Evolutionary conservation across 805 yeast species (phyloP).

Genomic region (Cyberlindnera maritima): DNA sequence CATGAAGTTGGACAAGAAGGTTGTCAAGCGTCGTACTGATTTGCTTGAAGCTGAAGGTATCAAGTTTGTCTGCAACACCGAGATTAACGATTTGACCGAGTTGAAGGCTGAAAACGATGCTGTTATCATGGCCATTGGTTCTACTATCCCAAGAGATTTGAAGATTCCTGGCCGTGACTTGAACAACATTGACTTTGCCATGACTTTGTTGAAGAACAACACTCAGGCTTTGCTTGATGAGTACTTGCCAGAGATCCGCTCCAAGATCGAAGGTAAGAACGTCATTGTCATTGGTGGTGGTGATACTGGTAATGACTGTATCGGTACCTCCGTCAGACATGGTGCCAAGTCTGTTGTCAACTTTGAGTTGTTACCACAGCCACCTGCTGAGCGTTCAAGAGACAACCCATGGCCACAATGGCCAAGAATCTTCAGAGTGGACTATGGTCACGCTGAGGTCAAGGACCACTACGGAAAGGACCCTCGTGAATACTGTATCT

Average conservation of each 20-base stretch:
- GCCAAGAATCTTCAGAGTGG: constrained; percentile 97
- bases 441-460: constrained; percentile 96
- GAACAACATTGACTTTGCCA: constrained; percentile 89
- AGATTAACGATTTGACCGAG: constrained; percentile 80
- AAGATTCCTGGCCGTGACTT: constrained; percentile 91
- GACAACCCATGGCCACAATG: constrained; percentile 99
- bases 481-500: constrained; percentile 94
- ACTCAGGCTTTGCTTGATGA: constrained; percentile 86
- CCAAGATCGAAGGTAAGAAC: constrained; percentile 74
- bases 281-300: constrained; percentile 99
- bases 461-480: constrained; percentile 93
- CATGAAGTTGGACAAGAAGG: constrained; percentile 92
- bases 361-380: constrained; percentile 92
- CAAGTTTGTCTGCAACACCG: constrained; percentile 68
- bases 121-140: constrained; percentile 88
- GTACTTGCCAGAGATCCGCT: constrained; percentile 72
- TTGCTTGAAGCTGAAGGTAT: constrained; percentile 89
- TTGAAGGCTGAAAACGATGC: constrained; percentile 70
- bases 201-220: constrained; percentile 85
- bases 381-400: constrained; percentile 79
- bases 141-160: constrained; percentile 94
- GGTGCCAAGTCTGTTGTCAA: constrained; percentile 93
- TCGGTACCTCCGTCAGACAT: constrained; percentile 96
- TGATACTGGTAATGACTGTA: constrained; percentile 98
- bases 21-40: constrained; percentile 92